phyloP scores from a whole-genome alignment of 345 rosid species.

The Balakata baccata region DNA sequence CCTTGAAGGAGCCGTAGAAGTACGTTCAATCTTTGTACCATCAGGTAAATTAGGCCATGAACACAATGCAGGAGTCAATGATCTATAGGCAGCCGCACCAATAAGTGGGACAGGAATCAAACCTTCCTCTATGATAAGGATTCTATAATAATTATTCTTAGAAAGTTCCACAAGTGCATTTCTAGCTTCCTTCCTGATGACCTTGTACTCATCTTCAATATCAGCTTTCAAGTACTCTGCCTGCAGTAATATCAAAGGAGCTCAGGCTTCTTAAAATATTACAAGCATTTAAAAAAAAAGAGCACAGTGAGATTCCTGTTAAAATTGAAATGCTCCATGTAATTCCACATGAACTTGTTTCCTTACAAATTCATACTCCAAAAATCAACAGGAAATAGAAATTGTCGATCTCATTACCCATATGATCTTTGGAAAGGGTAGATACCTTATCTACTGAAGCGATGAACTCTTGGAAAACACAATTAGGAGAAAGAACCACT shows the following conservation, averaged over 20 bases:
- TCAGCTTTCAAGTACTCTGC: slow-evolving; percentile 53
- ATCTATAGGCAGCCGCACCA: slow-evolving; percentile 71
- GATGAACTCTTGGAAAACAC: neutral
- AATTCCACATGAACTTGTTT: neutral
- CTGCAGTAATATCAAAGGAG: slow-evolving; percentile 33
- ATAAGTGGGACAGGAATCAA: slow-evolving; percentile 71
- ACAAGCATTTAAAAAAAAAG: slow-evolving; percentile 1
- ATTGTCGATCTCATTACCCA: neutral
- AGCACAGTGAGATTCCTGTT: neutral
- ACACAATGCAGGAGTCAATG: slow-evolving; percentile 56
- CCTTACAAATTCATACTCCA: neutral
- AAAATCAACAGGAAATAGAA: neutral
- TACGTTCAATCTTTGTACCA: slow-evolving; percentile 56
- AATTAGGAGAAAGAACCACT: too few species aligned
- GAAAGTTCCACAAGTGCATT: slow-evolving; percentile 75
- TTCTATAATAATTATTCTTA: slow-evolving; percentile 67
- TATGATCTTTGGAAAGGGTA: neutral
- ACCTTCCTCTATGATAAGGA: slow-evolving; percentile 82
- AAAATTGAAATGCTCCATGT: neutral
- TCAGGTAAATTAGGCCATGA: slow-evolving; percentile 89
- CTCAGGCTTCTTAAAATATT: slow-evolving; percentile 9
- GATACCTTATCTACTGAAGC: neutral
- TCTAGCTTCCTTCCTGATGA: slow-evolving; percentile 67
- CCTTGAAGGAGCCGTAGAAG: slow-evolving; percentile 52
- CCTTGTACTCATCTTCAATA: slow-evolving; percentile 42